phyloP scores from a whole-genome alignment of 225 moss, liverwort and hornwort genomes.

The Pseudisothecium myosuroides region DNA sequence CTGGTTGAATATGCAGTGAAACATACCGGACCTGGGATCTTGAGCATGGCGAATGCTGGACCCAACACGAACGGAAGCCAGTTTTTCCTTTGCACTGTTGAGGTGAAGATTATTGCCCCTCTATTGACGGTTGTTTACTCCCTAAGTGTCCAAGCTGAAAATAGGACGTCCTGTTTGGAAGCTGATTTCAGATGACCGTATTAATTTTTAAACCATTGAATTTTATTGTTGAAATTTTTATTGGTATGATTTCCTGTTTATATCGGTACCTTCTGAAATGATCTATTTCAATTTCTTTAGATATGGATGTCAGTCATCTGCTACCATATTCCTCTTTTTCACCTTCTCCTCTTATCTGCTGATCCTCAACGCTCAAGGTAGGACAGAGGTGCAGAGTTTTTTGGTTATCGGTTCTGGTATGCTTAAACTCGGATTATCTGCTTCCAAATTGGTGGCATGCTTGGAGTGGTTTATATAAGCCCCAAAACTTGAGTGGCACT shows the following conservation, averaged over 20 bases:
- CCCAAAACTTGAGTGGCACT: not conserved
- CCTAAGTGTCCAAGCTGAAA: not conserved
- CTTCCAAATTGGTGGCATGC: not conserved
- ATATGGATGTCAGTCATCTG: not conserved
- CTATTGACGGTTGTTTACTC: not conserved
- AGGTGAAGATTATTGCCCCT: conserved; percentile 17
- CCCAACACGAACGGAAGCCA: conserved; percentile 91
- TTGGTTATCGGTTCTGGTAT: not conserved
- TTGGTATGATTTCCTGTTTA: not conserved
- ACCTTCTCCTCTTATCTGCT: not conserved
- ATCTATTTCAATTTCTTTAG: not conserved
- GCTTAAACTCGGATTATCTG: not conserved
- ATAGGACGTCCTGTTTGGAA: not conserved
- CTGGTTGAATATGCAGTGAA: conserved; percentile 36
- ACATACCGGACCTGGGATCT: conserved; percentile 66
- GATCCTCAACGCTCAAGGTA: not conserved
- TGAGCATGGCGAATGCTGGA: conserved; percentile 99
- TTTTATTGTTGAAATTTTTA: not conserved
- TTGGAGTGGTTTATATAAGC: not conserved
- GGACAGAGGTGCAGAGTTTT: not conserved
- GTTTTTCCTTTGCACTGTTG: conserved; percentile 87
- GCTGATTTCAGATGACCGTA: not conserved
- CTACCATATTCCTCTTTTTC: not conserved
- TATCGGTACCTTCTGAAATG: not conserved
- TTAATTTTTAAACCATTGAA: not conserved